phyloP scores from a whole-genome alignment of 768 basidiomycete species.

The Russula griseocarnosa region DNA sequence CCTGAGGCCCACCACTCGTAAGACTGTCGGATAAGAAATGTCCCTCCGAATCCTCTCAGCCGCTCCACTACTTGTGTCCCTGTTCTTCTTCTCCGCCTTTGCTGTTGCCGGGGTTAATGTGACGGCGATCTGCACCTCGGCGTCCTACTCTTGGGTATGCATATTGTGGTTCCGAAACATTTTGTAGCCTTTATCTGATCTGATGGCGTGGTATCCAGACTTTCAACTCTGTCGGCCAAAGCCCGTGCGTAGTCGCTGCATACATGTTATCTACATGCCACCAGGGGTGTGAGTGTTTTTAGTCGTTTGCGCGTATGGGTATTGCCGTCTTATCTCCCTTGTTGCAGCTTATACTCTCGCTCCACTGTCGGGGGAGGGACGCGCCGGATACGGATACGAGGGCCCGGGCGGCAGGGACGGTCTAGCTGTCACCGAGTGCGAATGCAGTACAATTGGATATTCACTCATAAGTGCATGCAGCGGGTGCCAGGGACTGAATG shows the following conservation, averaged over 20 bases:
- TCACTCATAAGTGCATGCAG: background rate
- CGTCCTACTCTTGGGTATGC: background rate
- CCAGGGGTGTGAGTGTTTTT: background rate
- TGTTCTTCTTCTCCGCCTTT: too few relatives aligned
- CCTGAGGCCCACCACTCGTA: too few relatives aligned
- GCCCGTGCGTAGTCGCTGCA: background rate
- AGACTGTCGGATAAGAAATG: too few relatives aligned
- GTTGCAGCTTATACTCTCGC: background rate
- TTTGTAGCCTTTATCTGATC: background rate
- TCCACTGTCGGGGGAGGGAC: background rate
- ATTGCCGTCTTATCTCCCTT: background rate
- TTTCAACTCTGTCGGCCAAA: background rate
- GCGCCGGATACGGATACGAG: background rate
- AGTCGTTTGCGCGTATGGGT: background rate
- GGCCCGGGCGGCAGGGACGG: background rate
- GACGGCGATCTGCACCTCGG: background rate
- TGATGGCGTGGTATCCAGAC: background rate
- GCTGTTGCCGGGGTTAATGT: background rate
- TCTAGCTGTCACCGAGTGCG: background rate
- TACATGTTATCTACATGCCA: background rate
- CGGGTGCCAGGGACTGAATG: background rate
- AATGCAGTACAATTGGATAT: conserved; percentile 7
- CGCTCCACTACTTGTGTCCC: too few relatives aligned
- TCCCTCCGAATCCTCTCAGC: too few relatives aligned
- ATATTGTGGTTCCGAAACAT: background rate